A percentile compares a stretch with the other conserved stretches of the same genome.
phyloP scores from a whole-genome alignment of 202 grass and related monocot genomes.

The Schoenoplectus tabernaemontani region DNA sequence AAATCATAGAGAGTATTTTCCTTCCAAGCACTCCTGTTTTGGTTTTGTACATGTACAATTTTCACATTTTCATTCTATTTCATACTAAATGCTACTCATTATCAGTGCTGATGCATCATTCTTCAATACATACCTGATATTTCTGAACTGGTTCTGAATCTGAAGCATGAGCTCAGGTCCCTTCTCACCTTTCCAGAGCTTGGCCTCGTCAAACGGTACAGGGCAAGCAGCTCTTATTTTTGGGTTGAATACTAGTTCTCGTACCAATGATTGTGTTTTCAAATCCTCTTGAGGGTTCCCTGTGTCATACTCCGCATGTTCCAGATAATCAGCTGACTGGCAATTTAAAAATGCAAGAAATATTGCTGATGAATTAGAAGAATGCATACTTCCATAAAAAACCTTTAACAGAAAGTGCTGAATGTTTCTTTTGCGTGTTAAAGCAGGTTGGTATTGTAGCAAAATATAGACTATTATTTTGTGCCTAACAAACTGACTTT shows the following conservation, averaged over 20 bases:
- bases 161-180: constrained; percentile 72
- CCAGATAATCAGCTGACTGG: constrained; percentile 91
- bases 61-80: background rate
- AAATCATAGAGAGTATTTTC: background rate
- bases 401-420: background rate
- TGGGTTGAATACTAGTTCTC: constrained; percentile 61
- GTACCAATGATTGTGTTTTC: constrained; percentile 81
- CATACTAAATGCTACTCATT: background rate
- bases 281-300: constrained; percentile 69
- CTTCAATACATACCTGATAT: constrained; percentile 56
- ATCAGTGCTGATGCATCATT: background rate
- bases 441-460: background rate
- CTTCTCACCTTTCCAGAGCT: constrained; percentile 91
- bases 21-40: background rate
- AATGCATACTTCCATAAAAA: constrained; percentile 6
- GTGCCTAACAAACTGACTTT: background rate
- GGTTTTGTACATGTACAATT: background rate
- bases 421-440: background rate
- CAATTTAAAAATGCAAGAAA: constrained; percentile 18
- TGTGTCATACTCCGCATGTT: constrained; percentile 88
- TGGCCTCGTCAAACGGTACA: constrained; percentile 87
- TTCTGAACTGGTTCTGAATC: constrained; percentile 93
- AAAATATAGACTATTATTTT: background rate
- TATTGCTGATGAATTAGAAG: background rate
- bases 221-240: constrained; percentile 72